Percentiles rank a stretch among this genome's conserved stretches.
phyloP scores from a whole-genome alignment of 768 basidiomycete genomes.

The Asterophora parasitica region DNA sequence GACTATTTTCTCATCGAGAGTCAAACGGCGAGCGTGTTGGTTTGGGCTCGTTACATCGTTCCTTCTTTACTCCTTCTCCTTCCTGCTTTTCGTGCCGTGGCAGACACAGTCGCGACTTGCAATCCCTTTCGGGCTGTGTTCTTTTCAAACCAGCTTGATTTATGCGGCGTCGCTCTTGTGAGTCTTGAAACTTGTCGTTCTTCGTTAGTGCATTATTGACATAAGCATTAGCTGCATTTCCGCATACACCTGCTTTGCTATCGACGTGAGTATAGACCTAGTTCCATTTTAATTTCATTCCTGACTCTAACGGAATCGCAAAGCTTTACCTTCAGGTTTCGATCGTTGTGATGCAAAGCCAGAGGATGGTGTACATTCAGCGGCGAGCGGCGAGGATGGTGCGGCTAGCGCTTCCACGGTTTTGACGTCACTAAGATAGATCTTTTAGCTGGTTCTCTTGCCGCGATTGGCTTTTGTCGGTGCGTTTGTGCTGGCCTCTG shows the following conservation, averaged over 20 bases:
- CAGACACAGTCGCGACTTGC: neutral
- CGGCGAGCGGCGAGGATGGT: too few relatives aligned
- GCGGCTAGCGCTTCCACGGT: too few relatives aligned
- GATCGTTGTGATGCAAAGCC: too few relatives aligned
- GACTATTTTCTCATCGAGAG: neutral
- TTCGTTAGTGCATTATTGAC: neutral
- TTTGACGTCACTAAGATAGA: too few relatives aligned
- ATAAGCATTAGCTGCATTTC: slow-evolving; percentile 3
- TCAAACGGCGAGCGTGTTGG: slow-evolving; percentile 4
- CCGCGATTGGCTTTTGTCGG: neutral
- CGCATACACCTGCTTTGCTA: slow-evolving; percentile 8
- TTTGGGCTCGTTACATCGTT: slow-evolving; percentile 5
- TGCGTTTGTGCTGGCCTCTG: neutral
- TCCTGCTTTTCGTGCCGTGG: slow-evolving; percentile 4
- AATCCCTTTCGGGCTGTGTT: slow-evolving; percentile 9
- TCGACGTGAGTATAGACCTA: neutral
- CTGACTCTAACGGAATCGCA: too few relatives aligned
- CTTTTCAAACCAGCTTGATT: slow-evolving; percentile 6
- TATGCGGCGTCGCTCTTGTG: slow-evolving; percentile 4
- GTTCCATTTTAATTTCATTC: too few relatives aligned
- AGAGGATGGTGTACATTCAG: too few relatives aligned
- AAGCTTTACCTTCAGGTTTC: too few relatives aligned
- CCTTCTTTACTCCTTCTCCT: slow-evolving; percentile 6
- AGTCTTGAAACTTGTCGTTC: neutral
- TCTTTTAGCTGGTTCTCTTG: too few relatives aligned